These are phyloP conservation scores for Venturia pyrina DNA, from an alignment of 2,329 filamentous ascomycete species.

Conservation along the genomic window DNA sequence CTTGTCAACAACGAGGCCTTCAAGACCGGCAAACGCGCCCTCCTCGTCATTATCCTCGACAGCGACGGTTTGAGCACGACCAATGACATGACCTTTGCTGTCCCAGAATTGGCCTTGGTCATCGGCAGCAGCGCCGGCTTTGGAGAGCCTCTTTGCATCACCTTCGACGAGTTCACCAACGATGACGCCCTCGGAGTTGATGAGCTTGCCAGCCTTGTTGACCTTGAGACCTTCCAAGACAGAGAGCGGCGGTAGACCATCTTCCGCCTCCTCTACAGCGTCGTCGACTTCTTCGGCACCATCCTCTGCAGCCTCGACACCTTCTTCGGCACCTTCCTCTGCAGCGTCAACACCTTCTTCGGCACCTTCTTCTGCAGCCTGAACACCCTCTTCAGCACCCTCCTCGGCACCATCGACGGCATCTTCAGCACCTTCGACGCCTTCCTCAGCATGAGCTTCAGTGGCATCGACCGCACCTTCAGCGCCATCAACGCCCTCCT, in stretches of 20 bases:
- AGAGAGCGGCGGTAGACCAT: constrained; percentile 36
- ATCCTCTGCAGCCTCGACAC: constrained; percentile 24
- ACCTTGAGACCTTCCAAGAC: constrained; percentile 39
- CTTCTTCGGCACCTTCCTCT: constrained; percentile 19
- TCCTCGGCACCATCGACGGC: constrained; percentile 17
- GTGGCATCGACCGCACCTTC: constrained; percentile 25
- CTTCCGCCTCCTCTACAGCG: constrained; percentile 21
- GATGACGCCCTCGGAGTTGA: constrained; percentile 35
- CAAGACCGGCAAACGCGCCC: constrained; percentile 39
- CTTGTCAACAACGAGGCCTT: constrained; percentile 40
- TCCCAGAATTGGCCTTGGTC: constrained; percentile 43
- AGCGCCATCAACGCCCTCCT: constrained; percentile 23
- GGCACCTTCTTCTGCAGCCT: constrained; percentile 28
- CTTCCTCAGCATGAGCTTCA: constrained; percentile 22
- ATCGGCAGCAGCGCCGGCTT: constrained; percentile 35
- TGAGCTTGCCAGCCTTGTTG: constrained; percentile 42
- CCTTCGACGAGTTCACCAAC: constrained; percentile 41
- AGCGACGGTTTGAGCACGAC: constrained; percentile 37
- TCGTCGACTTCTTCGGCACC: constrained; percentile 22
- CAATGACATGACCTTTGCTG: constrained; percentile 43
- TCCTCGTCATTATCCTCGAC: constrained; percentile 39
- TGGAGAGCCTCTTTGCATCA: constrained; percentile 43
- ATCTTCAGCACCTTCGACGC: constrained; percentile 20
- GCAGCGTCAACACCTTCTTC: constrained; percentile 22
- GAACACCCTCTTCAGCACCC: constrained; percentile 23